phyloP scores from a whole-genome alignment of 495 filamentous ascomycete genomes.

The Penicillium longicatenatum region DNA sequence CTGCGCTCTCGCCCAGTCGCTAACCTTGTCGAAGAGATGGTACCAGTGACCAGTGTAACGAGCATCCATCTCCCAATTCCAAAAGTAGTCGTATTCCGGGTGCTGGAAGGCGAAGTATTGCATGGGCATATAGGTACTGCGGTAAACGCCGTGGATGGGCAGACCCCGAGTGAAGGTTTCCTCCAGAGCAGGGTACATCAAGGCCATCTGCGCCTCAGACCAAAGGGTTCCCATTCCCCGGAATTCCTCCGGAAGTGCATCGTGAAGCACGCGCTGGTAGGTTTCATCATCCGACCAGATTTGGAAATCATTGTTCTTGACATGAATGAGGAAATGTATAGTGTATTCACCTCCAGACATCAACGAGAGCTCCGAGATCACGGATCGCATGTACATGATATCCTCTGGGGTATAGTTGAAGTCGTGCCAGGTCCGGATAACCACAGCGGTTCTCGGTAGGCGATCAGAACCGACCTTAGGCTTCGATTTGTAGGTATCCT shows the following conservation, averaged over 20 bases:
- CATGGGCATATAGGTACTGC: slow-evolving; percentile 88
- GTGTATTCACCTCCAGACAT: slow-evolving; percentile 64
- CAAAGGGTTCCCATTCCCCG: slow-evolving; percentile 85
- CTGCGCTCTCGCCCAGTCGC: slow-evolving; percentile 76
- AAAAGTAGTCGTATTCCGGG: slow-evolving; percentile 92
- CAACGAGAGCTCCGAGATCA: slow-evolving; percentile 64
- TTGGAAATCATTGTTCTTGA: slow-evolving; percentile 63
- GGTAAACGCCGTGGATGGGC: slow-evolving; percentile 87
- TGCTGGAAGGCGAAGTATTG: slow-evolving; percentile 89
- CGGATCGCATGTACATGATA: slow-evolving; percentile 55
- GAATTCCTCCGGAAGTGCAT: slow-evolving; percentile 82
- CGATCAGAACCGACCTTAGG: slow-evolving; percentile 27
- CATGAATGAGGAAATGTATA: slow-evolving; percentile 66
- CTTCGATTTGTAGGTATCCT: slow-evolving; percentile 15
- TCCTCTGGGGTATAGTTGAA: slow-evolving; percentile 56
- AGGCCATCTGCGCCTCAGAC: slow-evolving; percentile 88
- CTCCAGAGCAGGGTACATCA: slow-evolving; percentile 79
- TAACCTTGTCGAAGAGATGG: slow-evolving; percentile 76
- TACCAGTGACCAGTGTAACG: slow-evolving; percentile 97
- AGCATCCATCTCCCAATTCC: slow-evolving; percentile 99
- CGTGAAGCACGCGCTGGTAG: slow-evolving; percentile 64
- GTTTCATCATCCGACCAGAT: slow-evolving; percentile 67
- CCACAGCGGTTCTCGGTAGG: slow-evolving; percentile 59
- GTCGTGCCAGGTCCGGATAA: slow-evolving; percentile 66
- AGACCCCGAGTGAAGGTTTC: slow-evolving; percentile 73